phyloP scores from a whole-genome alignment of 257 asterid species.

The Solanum okadae region DNA sequence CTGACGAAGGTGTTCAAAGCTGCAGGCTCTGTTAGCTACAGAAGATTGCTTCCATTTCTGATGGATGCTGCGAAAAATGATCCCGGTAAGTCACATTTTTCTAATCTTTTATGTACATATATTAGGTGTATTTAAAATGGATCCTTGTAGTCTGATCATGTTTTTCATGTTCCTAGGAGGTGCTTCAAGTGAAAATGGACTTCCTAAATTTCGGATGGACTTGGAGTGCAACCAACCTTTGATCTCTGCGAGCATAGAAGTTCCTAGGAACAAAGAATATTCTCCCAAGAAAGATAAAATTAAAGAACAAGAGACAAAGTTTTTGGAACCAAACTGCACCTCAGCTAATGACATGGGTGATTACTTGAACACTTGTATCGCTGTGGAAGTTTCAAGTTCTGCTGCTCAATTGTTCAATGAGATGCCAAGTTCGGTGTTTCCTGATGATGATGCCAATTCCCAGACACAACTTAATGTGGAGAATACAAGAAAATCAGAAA shows the following conservation, averaged over 20 bases:
- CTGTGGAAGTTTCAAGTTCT: background rate
- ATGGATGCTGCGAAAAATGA: slow-evolving; percentile 41
- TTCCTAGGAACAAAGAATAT: slow-evolving; percentile 1
- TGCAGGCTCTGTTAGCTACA: slow-evolving; percentile 55
- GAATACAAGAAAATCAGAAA: background rate
- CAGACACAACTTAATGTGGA: background rate
- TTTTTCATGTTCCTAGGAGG: slow-evolving; percentile 19
- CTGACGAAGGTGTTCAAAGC: slow-evolving; percentile 39
- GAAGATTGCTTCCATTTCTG: slow-evolving; percentile 73
- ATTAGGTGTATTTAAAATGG: background rate
- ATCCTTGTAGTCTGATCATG: background rate
- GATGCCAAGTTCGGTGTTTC: slow-evolving; percentile 1
- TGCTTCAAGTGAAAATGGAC: slow-evolving; percentile 15
- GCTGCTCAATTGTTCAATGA: slow-evolving; percentile 4
- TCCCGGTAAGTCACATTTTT: slow-evolving; percentile 16
- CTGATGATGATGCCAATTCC: slow-evolving; percentile 7
- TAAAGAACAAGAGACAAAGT: background rate
- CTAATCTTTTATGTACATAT: background rate
- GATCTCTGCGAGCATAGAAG: background rate
- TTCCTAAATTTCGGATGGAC: slow-evolving; percentile 14
- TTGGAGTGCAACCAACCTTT: slow-evolving; percentile 7
- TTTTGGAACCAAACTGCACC: background rate
- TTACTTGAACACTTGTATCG: background rate
- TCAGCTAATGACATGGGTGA: slow-evolving; percentile 13
- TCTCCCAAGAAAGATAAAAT: slow-evolving; percentile 5